Evolutionary conservation across 164 flowering plant species (phyloP), one percentile per base, ranked within the genome.

Genomic region (Piper betle): DNA sequence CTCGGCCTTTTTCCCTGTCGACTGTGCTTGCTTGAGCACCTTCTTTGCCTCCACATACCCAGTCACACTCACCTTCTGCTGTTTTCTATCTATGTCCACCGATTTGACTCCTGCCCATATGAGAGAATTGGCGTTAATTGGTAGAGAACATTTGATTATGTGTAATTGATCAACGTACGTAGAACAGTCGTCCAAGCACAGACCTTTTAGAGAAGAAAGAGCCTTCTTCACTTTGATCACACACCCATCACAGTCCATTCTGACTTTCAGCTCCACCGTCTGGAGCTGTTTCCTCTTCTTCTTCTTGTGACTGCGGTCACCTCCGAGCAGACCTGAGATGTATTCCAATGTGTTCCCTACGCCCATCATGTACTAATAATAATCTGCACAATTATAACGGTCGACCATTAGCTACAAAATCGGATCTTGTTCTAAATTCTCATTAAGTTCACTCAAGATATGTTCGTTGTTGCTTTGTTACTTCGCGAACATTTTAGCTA

Each of bases 221-320:
- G 72, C 74, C 1, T 68, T 80, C 80, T 80, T 87, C 65, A 87
- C 77, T 71, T 81, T 84, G 4, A 70, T 82, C 4, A 66, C 87
- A 69, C 97, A 90, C 9, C 97, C 97, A 11, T 87, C 97, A 67
- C 97, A 90, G 73, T 87, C 94, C 88, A 90, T 90, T 61, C 88
- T 79, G 64, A 25, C 33, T 25, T 25, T 25, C 33, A 25, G 33
- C 33, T 25, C 33, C 33, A 25, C 33, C 33, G 33, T 85, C 69
- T 72, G 78, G 5, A 78, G 55, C 53, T 78, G 86, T 77, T 85
- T 89, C 33, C 33, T 25, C 33, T 25, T 25, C 84, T 42, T 66
- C 68, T 59, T 59, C 72, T 71, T 68, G 52, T 63, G 53, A 61
- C 75, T 86, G 40, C 68, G 76, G 12, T 62, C 61, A 39, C 67